Evolutionary conservation across 1,139 yeast genomes (phyloP).

Genomic region (Nakaseomyces uthaithaninus): DNA sequence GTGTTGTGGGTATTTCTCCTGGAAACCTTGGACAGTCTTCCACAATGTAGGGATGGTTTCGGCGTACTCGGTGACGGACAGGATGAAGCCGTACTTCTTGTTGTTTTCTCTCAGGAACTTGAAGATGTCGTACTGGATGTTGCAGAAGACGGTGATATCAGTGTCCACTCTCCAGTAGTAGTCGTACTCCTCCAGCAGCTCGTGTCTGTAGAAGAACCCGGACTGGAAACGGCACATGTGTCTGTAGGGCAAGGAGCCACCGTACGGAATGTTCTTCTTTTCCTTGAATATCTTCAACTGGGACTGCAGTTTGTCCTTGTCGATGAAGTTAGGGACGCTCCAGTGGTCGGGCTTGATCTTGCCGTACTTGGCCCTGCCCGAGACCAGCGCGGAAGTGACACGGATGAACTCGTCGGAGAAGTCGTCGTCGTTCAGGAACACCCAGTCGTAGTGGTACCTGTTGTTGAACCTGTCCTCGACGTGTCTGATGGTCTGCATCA

Average conservation of each 20-base stretch:
- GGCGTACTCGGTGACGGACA: constrained; percentile 74
- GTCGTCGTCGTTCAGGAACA: constrained; percentile 54
- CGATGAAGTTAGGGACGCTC: constrained; percentile 54
- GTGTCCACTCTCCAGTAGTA: constrained; percentile 97
- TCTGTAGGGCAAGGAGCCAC: constrained; percentile 57
- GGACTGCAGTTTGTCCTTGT: constrained; percentile 40
- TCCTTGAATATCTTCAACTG: constrained; percentile 15
- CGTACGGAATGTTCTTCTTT: constrained; percentile 45
- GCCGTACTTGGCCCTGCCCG: constrained; percentile 48
- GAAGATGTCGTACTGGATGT: constrained; percentile 74
- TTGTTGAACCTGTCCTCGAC: constrained; percentile 71
- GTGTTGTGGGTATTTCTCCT: constrained; percentile 56
- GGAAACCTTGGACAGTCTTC: constrained; percentile 65
- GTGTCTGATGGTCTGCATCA: constrained; percentile 54
- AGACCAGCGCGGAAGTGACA: constrained; percentile 35
- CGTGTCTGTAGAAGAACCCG: constrained; percentile 81
- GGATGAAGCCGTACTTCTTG: constrained; percentile 70
- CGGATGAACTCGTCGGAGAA: constrained; percentile 41
- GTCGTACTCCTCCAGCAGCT: constrained; percentile 59
- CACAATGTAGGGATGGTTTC: constrained; percentile 77
- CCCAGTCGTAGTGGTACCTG: constrained; percentile 63
- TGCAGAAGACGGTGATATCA: constrained; percentile 68
- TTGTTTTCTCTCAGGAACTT: constrained; percentile 69
- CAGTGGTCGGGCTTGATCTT: constrained; percentile 44
- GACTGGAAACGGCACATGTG: constrained; percentile 91